Evolutionary conservation across 495 filamentous ascomycete genomes (phyloP).

Genomic region (Cryomyces minteri): DNA sequence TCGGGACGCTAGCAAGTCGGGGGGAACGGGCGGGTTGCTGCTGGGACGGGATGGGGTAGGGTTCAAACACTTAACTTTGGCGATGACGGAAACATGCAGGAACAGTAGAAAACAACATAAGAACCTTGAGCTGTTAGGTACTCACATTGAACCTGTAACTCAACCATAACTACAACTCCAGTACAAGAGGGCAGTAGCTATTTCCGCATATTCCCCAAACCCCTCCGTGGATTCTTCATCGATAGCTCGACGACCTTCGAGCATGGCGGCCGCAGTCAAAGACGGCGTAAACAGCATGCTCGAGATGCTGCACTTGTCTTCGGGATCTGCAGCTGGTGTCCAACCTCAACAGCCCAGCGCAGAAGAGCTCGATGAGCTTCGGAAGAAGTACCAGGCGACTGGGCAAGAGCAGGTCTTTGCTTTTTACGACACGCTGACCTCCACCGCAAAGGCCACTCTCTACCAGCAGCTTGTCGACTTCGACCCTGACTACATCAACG

Average conservation of each 20-base stretch:
- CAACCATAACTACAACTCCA: no score
- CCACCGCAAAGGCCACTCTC: constrained; percentile 54
- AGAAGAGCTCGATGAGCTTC: constrained; percentile 55
- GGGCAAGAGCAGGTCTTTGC: constrained; percentile 81
- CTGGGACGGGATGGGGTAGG: no score
- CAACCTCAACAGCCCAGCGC: constrained; percentile 46
- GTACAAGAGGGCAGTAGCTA: no score
- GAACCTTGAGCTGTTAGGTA: no score
- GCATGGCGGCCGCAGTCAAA: constrained; percentile 18
- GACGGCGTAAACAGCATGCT: constrained; percentile 37
- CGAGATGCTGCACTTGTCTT: constrained; percentile 31
- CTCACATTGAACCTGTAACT: no score
- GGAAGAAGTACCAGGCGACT: constrained; percentile 57
- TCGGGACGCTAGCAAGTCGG: no score
- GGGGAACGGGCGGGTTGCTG: no score
- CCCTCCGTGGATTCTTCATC: no score
- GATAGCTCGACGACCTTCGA: background rate
- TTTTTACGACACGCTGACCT: constrained; percentile 65
- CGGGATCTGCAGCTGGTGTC: constrained; percentile 17
- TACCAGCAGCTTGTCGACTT: constrained; percentile 67
- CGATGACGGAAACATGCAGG: no score
- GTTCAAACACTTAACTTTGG: no score
- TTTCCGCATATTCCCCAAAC: no score
- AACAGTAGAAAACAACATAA: no score
- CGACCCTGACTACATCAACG: constrained; percentile 67